Evolutionary conservation across 345 rosid genomes (phyloP), one percentile per base, ranked within the genome.

Genomic region (Salix koriyanagi): DNA sequence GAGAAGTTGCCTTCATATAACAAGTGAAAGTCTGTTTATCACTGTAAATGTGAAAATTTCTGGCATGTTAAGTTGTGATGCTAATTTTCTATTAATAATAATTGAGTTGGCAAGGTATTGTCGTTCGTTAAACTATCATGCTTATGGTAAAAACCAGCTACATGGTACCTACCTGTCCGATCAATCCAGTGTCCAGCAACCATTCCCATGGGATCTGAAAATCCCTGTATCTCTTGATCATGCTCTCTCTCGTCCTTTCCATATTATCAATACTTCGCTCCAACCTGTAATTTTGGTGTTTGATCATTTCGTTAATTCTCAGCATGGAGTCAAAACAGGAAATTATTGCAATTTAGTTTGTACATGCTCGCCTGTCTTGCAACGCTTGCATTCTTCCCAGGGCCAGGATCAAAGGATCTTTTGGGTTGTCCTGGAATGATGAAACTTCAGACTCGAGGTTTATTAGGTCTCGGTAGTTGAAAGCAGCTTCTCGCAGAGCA

Each of bases 311-410:
- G 44, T 81, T 85, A 85, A 80, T 58, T 72, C n/a, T 8, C 36
- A 64, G 68, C 1, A 61, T 71, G 54, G 23, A 66, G 41, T 75
- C 61, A 65, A 30, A 62, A 36, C 71, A 68, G 6, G 42, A 81
- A 61, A 70, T 79, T 67, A 73, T 73, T 67, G 76, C 70, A 75
- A 77, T 77, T 73, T 65, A 77, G 80, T 71, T 79, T 85, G 72
- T 87, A 89, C 97, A 87, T 91, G 85, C 95, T 92, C 91, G 95
- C 99, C 99, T 93, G 91, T 93, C 97, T 89, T 93, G 98, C 81
- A 90, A 77, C 42, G 91, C 86, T 85, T 91, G 97, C 82, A 90
- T 87, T 82, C 77, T 91, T 74, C 85, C 81, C 52, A 88, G 76
- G 66, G 88, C 87, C 52, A 79, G 87, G 30, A 68, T 67, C 21